These are phyloP conservation scores for Marsdenia floribunda DNA, from an alignment of 257 asterid genomes.

Conservation along the genomic window DNA sequence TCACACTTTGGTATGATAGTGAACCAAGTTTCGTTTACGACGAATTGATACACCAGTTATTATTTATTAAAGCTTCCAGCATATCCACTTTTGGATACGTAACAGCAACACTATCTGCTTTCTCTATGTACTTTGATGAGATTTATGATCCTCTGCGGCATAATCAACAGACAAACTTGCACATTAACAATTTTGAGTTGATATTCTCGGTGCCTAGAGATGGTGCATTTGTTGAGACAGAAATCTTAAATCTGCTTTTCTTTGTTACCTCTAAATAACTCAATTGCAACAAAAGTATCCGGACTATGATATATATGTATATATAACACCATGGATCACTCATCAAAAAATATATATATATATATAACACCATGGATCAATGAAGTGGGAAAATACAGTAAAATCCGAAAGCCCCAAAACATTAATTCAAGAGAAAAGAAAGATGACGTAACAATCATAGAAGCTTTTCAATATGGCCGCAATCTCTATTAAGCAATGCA, in stretches of 20 bases:
- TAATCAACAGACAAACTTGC: no score
- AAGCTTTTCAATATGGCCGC: background rate
- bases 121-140: no score
- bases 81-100: no score
- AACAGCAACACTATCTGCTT: no score
- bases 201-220: no score
- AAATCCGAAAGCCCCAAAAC: background rate
- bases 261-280: no score
- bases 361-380: background rate
- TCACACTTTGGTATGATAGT: background rate
- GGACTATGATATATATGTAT: background rate
- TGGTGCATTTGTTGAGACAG: background rate
- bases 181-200: no score
- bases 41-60: background rate
- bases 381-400: background rate
- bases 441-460: background rate
- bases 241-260: background rate
- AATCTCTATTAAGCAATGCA: background rate
- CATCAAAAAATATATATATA: background rate
- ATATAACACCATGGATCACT: background rate
- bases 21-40: background rate
- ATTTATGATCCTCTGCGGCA: no score
- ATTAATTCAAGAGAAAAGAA: background rate
- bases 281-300: background rate
- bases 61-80: no score